These are phyloP conservation scores for Halenospora varia DNA, from an alignment of 495 filamentous ascomycete genomes.

Conservation along the genomic window DNA sequence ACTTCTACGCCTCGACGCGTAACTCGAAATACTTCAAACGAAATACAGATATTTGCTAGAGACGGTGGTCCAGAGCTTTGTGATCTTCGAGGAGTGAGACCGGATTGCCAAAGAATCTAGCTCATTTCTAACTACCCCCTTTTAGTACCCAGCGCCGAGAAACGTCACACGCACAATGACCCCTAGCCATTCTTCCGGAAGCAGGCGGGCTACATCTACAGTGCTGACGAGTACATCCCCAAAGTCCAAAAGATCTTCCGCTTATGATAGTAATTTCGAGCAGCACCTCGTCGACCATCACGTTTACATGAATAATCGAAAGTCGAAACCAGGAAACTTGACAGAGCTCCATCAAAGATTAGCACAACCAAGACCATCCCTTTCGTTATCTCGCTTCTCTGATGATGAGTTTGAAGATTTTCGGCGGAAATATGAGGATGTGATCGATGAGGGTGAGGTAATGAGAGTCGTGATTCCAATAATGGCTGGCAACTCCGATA, in stretches of 20 bases:
- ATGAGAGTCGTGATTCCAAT: slow-evolving; percentile 32
- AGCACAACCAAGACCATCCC: slow-evolving; percentile 28
- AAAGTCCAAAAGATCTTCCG: slow-evolving; percentile 16
- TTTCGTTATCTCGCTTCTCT: slow-evolving; percentile 35
- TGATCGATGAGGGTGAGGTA: slow-evolving; percentile 30
- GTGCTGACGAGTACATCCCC: neutral
- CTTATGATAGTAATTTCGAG: slow-evolving; percentile 31
- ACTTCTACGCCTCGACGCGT: too few relatives aligned
- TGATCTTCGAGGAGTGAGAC: slow-evolving; percentile 16
- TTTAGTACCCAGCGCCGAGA: slow-evolving; percentile 17
- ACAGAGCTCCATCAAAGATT: slow-evolving; percentile 27
- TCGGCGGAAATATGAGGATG: slow-evolving; percentile 24
- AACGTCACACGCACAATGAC: slow-evolving; percentile 8
- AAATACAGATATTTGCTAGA: slow-evolving; percentile 14
- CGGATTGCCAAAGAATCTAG: slow-evolving; percentile 7
- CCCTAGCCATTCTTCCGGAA: slow-evolving; percentile 4
- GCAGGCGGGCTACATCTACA: neutral
- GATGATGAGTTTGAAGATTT: slow-evolving; percentile 27
- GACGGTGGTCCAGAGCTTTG: slow-evolving; percentile 13
- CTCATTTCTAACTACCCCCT: neutral
- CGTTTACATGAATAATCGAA: slow-evolving; percentile 26
- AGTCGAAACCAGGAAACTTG: slow-evolving; percentile 25
- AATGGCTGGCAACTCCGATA: slow-evolving; percentile 28
- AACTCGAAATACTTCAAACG: slow-evolving; percentile 7
- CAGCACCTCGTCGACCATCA: slow-evolving; percentile 30